These are phyloP conservation scores for Jatropha multifida DNA, from an alignment of 441 rosid species.

Conservation along the genomic window DNA sequence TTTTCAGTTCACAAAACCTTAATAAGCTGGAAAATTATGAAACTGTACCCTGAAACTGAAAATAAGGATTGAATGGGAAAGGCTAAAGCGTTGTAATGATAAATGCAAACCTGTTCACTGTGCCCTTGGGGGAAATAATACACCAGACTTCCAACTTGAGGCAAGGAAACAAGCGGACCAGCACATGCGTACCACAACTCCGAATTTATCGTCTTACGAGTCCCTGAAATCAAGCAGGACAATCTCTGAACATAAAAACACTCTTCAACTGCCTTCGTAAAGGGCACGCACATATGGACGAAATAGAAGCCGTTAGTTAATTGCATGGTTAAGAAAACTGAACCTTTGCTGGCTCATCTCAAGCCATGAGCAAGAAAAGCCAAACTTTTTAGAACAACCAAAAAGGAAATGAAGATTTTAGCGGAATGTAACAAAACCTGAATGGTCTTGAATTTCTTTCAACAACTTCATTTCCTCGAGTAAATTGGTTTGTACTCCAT, in stretches of 20 bases:
- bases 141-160: conserved; percentile 91
- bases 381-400: conserved; percentile 8
- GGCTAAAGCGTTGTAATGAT: background rate
- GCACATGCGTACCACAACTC: conserved; percentile 99
- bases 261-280: background rate
- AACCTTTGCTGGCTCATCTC: conserved; percentile 9
- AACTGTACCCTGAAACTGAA: background rate
- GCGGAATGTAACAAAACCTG: conserved; percentile 51
- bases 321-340: conserved; percentile 3
- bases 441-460: conserved; percentile 78
- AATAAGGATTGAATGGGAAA: background rate
- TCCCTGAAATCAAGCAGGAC: conserved; percentile 44
- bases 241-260: background rate
- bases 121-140: conserved; percentile 98
- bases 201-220: conserved; percentile 68
- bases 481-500: conserved; percentile 46
- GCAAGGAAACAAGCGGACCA: conserved; percentile 93
- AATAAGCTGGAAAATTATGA: background rate
- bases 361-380: conserved; percentile 2
- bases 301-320: background rate
- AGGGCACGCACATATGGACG: background rate
- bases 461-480: conserved; percentile 88
- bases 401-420: conserved; percentile 4
- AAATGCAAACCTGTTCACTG: conserved; percentile 82
- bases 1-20: background rate